Evolutionary conservation across 208 protist species (phyloP).

Genomic region (Trypanosoma rangeli): DNA sequence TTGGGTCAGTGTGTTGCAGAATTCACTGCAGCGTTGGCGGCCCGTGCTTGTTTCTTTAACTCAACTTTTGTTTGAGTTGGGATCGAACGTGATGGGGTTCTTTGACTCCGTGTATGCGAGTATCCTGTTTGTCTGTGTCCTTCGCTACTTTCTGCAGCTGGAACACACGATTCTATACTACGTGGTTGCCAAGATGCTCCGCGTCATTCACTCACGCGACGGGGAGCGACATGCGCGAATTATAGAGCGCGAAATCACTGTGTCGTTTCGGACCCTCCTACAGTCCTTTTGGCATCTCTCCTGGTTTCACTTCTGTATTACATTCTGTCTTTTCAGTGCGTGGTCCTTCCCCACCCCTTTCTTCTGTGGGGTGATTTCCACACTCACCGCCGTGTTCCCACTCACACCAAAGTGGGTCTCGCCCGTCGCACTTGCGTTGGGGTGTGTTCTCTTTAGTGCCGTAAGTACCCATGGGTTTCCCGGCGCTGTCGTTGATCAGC

Average conservation of each 20-base stretch:
- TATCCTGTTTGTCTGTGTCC: conserved; percentile 60
- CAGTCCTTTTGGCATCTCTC: conserved; percentile 73
- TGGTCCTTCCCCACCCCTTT: conserved; percentile 50
- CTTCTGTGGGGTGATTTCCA: conserved; percentile 45
- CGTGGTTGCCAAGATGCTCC: conserved; percentile 53
- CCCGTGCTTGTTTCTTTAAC: conserved; percentile 31
- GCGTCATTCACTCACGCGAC: conserved; percentile 41
- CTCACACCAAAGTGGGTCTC: conserved; percentile 61
- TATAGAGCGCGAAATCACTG: conserved; percentile 72
- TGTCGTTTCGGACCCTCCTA: conserved; percentile 57
- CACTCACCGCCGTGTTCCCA: conserved; percentile 60
- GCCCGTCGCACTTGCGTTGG: conserved; percentile 43
- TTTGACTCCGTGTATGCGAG: conserved; percentile 62
- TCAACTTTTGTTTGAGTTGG: conserved; percentile 27
- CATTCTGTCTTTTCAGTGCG: conserved; percentile 53
- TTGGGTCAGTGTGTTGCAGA: conserved; percentile 36
- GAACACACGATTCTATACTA: conserved; percentile 81
- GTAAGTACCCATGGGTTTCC: conserved; percentile 18
- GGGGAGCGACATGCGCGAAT: conserved; percentile 52
- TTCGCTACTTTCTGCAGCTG: conserved; percentile 61
- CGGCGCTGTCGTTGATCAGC: conserved; percentile 21
- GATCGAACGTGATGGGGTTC: conserved; percentile 47
- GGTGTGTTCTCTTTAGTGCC: conserved; percentile 5
- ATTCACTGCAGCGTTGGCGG: conserved; percentile 28
- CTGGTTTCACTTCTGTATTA: conserved; percentile 77